These are phyloP conservation scores for Ophiocordyceps polyrhachis-furcata DNA, from an alignment of 2,329 filamentous ascomycete genomes.

Conservation along the genomic window DNA sequence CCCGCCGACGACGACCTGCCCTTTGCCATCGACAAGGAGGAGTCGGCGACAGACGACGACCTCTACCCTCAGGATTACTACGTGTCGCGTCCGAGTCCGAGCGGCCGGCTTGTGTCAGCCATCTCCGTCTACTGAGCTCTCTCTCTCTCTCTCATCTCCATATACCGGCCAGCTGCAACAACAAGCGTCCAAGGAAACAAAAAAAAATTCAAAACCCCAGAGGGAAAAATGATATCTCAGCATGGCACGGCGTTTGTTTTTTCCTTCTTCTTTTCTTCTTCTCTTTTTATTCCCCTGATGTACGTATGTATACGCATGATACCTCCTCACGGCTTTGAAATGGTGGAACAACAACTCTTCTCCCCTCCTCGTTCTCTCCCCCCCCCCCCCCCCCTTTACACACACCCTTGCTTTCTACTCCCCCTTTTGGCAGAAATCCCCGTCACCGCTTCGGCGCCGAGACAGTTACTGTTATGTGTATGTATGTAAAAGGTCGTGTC, in stretches of 20 bases:
- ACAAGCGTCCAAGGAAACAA: background rate
- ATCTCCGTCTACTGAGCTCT: conserved; percentile 36
- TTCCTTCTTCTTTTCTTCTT: background rate
- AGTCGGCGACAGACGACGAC: conserved; percentile 16
- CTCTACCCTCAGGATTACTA: conserved; percentile 36
- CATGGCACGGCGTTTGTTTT: conserved; percentile 10
- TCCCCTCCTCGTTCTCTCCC: background rate
- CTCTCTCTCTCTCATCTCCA: conserved; percentile 2
- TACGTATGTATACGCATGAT: background rate
- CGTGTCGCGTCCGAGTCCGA: conserved; percentile 29
- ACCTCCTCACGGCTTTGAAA: background rate
- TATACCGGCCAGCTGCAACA: conserved; percentile 2
- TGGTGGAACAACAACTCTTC: background rate
- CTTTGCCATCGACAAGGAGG: conserved; percentile 40
- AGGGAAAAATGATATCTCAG: conserved; percentile 4
- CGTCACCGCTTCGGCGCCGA: too few relatives aligned
- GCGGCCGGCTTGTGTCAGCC: conserved; percentile 28
- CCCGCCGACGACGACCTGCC: conserved; percentile 38
- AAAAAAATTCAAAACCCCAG: background rate
- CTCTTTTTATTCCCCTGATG: background rate
- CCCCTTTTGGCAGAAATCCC: too few relatives aligned
- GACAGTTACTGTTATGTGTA: too few relatives aligned
- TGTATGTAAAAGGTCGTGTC: too few relatives aligned
- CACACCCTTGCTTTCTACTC: too few relatives aligned
- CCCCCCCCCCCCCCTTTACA: too few relatives aligned